These are phyloP conservation scores for Entelexis sorbosivorans DNA, from an alignment of 1,139 yeast genomes.

Conservation along the genomic window DNA sequence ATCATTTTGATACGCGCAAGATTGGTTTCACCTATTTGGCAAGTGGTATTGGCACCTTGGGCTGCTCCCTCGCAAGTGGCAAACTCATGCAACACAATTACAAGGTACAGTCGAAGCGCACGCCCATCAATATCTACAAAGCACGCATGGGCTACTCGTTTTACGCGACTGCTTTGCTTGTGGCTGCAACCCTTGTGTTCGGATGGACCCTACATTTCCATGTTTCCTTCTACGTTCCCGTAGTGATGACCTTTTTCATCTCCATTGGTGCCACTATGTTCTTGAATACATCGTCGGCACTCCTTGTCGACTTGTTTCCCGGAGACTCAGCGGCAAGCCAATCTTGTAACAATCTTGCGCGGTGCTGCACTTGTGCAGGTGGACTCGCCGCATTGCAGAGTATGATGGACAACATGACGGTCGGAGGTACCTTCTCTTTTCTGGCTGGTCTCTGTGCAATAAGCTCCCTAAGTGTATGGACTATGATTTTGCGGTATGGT, in stretches of 20 bases:
- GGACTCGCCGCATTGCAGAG: constrained; percentile 51
- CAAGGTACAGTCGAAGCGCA: constrained; percentile 32
- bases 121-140: constrained; percentile 33
- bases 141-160: constrained; percentile 36
- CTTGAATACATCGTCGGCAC: constrained; percentile 42
- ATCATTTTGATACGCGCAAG: constrained; percentile 41
- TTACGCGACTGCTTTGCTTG: constrained; percentile 30
- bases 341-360: constrained; percentile 47
- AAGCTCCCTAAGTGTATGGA: constrained; percentile 16
- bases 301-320: constrained; percentile 54
- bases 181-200: constrained; percentile 39
- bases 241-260: constrained; percentile 43
- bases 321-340: constrained; percentile 49
- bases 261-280: constrained; percentile 46
- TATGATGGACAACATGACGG: constrained; percentile 43
- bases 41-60: constrained; percentile 33
- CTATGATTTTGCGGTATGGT: constrained; percentile 12
- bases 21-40: constrained; percentile 50
- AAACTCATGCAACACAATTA: constrained; percentile 29
- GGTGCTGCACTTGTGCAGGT: constrained; percentile 52
- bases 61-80: constrained; percentile 31
- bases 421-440: constrained; percentile 57
- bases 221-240: constrained; percentile 44
- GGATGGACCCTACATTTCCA: constrained; percentile 58
- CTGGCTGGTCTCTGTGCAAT: constrained; percentile 36